Base-by-base conservation (phyloP, 2,329 filamentous ascomycete genomes). In the Cercospora citrullina region DNA sequence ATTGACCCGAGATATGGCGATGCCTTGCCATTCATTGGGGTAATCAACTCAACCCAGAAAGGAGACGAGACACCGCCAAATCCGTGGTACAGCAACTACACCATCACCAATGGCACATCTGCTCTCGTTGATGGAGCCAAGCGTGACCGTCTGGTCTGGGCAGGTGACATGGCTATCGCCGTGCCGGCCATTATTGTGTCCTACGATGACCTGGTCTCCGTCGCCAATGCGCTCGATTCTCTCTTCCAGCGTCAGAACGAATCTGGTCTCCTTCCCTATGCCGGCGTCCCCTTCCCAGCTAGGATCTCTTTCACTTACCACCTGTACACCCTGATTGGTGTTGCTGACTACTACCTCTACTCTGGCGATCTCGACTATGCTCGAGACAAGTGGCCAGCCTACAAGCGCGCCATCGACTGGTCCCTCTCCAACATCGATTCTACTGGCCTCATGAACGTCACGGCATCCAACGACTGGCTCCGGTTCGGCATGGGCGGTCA, bases 61-160 rank as follows among this genome's bases (percentile, higher is more conserved):
- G 73, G 73, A 3, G 77, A 79, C 58, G 67, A 68, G 4, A 72
- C 72, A 2, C 66, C 71, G 8, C 73, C 73, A 45, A 75, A 78
- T 14, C 77, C 77, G 1, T 83, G 80, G 81, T 81, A 79, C 31
- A 74, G 77, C 69, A 82, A 82, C 58, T 76, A 73, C 23, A 82
- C 81, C 0, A 80, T 82, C 55, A 77, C 80, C 0, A 79, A 80
- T 42, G 79, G 80, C 0, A 76, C 71, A 0, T 79, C 77, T 16
- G 74, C 75, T 4, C 69, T 82, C 8, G 78, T 80, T 1, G 87
- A 89, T 73, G 87, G 87, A 14, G 85, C 85, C 1, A 89, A 89
- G 74, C 81, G 87, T 33, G 87, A 89, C 72, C 81, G 86, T 8
- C 79, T 86, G 18, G 84, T 89, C 2, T 89, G 87, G 86, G 84